Conservation (phyloP, 2,329 filamentous ascomycete genomes). For the Passalora sequoiae region DNA sequence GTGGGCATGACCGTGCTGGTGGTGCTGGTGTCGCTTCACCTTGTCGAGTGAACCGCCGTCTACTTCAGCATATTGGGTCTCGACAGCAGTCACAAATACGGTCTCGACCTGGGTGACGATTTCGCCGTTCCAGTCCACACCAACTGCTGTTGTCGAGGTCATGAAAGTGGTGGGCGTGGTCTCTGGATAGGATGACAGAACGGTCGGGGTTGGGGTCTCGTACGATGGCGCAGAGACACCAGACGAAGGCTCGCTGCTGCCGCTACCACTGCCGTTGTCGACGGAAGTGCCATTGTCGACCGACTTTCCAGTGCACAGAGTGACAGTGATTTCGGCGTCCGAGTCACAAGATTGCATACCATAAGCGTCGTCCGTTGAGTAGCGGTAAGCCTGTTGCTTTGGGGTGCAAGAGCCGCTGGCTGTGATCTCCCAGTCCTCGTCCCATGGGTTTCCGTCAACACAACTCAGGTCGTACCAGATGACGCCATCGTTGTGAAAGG, state of each 20-base stretch:
- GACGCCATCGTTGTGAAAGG: slow-evolving; percentile 33
- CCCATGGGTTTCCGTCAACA: slow-evolving; percentile 37
- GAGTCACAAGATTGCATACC: slow-evolving; percentile 36
- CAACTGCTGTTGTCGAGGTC: slow-evolving; percentile 16
- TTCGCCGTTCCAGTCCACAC: slow-evolving; percentile 11
- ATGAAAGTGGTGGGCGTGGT: slow-evolving; percentile 19
- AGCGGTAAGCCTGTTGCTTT: slow-evolving; percentile 35
- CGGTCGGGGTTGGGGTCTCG: too few species aligned
- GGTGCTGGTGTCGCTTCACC: slow-evolving; percentile 26
- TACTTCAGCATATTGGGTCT: slow-evolving; percentile 24
- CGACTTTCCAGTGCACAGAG: slow-evolving; percentile 32
- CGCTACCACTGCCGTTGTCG: too few species aligned
- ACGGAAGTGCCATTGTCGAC: slow-evolving; percentile 17
- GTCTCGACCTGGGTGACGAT: slow-evolving; percentile 22
- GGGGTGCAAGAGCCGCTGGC: slow-evolving; percentile 24
- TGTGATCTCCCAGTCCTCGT: slow-evolving; percentile 35
- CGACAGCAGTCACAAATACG: slow-evolving; percentile 25
- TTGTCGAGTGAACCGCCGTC: too few species aligned
- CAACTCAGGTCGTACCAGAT: slow-evolving; percentile 39
- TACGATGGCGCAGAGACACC: too few species aligned
- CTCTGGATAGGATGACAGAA: slow-evolving; percentile 4
- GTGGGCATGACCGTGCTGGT: slow-evolving; percentile 24
- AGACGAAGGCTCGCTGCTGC: too few species aligned
- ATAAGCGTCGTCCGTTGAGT: slow-evolving; percentile 37
- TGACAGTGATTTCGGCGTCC: slow-evolving; percentile 33